Evolutionary conservation across 768 basidiomycete species (phyloP), one percentile per base, ranked within the genome.

Genomic region (Boletus rubescentipes): DNA sequence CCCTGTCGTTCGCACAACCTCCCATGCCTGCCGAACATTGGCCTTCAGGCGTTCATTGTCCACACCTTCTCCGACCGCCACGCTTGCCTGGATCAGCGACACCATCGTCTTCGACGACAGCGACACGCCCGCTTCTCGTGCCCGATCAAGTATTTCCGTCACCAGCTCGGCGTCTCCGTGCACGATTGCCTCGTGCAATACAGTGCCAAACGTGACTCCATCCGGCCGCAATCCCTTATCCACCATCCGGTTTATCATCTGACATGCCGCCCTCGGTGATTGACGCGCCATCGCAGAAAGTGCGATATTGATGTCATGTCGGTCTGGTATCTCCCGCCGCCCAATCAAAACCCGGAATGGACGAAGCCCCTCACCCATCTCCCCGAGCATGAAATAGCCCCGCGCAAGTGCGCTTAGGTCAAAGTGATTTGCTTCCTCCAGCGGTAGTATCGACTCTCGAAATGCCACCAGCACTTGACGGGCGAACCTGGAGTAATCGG

Each of bases 241-340:
- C 2, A 71, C 59, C 82, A 89, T 86, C 31, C 74, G 73, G 50
- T 73, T 61, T n/a, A 89, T 64, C 61, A 84, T 72, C 16, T 55
- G 60, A 20, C 70, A 72, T 1, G 83, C 88, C 15, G 61, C 61
- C 11, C 69, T 68, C 20, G 85, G 79, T 39, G 78, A 70, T 56
- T 76, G 66, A 53, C 75, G 71, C 26, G 85, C 79, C 47, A 87
- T 66, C 10, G 77, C 79, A 4, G 75, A 73, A 50, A 90, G 74
- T 37, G 77, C 77, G 45, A 90, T 79, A 61, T 87, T 88, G 46
- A 87, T 71, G 62, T 90, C 88, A 62, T 81, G 72, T 36, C 78
- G 58, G 66, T 89, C 86, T 15, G 85, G 85, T 47, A 78, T 61
- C 63, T 85, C 79, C 51, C 64, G 68, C 45, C 82, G 80, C 21